Evolutionary conservation across 2,329 filamentous ascomycete genomes (phyloP).

Genomic region (Domatiomyces globalis): DNA sequence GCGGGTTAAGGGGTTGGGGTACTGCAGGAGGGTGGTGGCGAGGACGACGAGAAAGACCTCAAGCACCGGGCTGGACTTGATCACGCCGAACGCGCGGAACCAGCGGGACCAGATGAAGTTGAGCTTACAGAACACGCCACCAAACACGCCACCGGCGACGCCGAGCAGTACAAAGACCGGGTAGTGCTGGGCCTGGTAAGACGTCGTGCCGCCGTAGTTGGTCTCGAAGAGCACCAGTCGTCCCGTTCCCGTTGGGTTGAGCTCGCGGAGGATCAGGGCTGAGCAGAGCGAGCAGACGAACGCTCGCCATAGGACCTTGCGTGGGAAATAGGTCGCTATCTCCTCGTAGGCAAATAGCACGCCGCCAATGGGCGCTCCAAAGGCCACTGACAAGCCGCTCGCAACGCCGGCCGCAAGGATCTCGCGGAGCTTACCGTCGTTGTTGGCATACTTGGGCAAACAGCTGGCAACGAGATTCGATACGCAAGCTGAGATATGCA

Average conservation of each 20-base stretch:
- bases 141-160: constrained; percentile 44
- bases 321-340: constrained; percentile 46
- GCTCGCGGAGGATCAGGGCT: constrained; percentile 40
- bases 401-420: constrained; percentile 45
- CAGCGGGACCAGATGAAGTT: constrained; percentile 44
- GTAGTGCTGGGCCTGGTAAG: constrained; percentile 43
- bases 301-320: constrained; percentile 44
- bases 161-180: constrained; percentile 44
- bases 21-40: constrained; percentile 41
- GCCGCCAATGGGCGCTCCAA: constrained; percentile 48
- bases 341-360: constrained; percentile 49
- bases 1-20: constrained; percentile 40
- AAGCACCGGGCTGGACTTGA: constrained; percentile 42
- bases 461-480: constrained; percentile 38
- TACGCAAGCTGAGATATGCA: constrained; percentile 46
- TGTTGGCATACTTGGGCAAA: constrained; percentile 45
- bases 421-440: constrained; percentile 44
- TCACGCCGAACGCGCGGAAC: constrained; percentile 39
- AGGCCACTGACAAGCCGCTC: constrained; percentile 45
- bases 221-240: constrained; percentile 49
- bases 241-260: constrained; percentile 47
- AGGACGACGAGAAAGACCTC: constrained; percentile 43
- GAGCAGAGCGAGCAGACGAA: constrained; percentile 45
- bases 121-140: constrained; percentile 44
- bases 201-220: constrained; percentile 35